Base-by-base conservation (phyloP, 2,329 filamentous ascomycete genomes). In the Colletotrichum sp. region DNA sequence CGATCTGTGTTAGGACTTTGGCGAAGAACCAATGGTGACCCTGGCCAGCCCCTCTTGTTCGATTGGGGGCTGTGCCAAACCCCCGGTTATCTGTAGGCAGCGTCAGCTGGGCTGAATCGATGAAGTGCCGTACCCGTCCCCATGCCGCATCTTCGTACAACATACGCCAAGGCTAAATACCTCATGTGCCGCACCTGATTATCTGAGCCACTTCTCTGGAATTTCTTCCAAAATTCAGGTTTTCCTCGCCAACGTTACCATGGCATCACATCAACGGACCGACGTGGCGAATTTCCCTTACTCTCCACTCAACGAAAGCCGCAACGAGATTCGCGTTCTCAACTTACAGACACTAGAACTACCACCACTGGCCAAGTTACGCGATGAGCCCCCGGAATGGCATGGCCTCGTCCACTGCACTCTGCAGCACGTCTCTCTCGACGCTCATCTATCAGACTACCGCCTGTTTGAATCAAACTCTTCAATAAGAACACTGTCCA, bases 341-440 rank as follows among this genome's bases (percentile, higher is more conserved):
- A 73, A 26, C 39, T 39, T 73, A 28, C 71, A 73, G 39, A 64
- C 55, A 5, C 49, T 73, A 15, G 71, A 73, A 10, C 66, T 68
- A 4, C 71, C 71, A 9, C 66, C 71, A 15, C 71, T 73, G 6
- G 66, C 28, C 15, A 73, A 73, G 4, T 57, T 73, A 3, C 71
- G 71, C 6, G 55, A 73, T 9, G 71, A 73, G 57, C 71, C 71
- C 24, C 39, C 57, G 12, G 71, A 73, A 44, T 73, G 71, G 71
- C 71, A 73, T 26, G 71, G 71, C 1, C 71, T 73, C 6, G 71
- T 73, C 6, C 71, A 73, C 32, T 73, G 71, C 18, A 73, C 71
- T 3, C 44, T 73, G 6, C 36, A 73, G 12, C 71, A 70, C 24
- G 71, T 73, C 5, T 73, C 71, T 5, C 71, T 73, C 21, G 57